Conservation (phyloP, 352 stramenopile species). For the Globisporangium emineosum region DNA sequence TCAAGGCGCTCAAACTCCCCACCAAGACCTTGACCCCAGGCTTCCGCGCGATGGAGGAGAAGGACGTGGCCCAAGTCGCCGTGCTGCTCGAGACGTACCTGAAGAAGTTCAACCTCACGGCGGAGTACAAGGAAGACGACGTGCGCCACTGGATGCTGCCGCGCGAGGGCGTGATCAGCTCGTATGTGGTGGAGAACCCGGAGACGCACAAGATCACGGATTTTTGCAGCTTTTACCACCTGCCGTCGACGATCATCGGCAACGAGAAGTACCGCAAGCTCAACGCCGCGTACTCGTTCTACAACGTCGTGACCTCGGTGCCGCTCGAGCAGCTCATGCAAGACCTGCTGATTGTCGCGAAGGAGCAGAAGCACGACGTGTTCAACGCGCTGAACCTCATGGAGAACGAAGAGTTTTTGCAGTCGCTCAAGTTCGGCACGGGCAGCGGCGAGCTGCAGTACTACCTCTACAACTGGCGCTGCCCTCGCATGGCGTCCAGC, state of each 20-base stretch:
- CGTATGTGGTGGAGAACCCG: conserved; percentile 88
- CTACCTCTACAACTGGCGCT: conserved; percentile 70
- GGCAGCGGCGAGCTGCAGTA: conserved; percentile 52
- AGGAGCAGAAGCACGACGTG: conserved; percentile 40
- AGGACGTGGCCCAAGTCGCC: conserved; percentile 50
- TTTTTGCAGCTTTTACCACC: conserved; percentile 97
- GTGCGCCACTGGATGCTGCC: conserved; percentile 98
- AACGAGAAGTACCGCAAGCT: conserved; percentile 95
- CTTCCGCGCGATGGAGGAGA: conserved; percentile 51
- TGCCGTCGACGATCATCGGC: conserved; percentile 95
- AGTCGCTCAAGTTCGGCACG: conserved; percentile 52
- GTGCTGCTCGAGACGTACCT: conserved; percentile 53
- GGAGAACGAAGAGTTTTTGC: conserved; percentile 46
- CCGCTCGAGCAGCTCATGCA: conserved; percentile 62
- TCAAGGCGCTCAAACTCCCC: conserved; percentile 90
- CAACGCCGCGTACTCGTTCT: conserved; percentile 98
- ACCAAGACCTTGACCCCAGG: conserved; percentile 26
- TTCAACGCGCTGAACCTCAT: conserved; percentile 64
- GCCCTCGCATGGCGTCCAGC: conserved; percentile 15
- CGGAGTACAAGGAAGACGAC: conserved; percentile 90
- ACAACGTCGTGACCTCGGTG: conserved; percentile 90
- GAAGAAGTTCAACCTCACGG: conserved; percentile 71
- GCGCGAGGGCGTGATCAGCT: conserved; percentile 92
- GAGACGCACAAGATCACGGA: conserved; percentile 87
- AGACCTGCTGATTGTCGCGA: conserved; percentile 51